Evolutionary conservation across 1,139 yeast species (phyloP).

Genomic region (Geotrichum bryndzae): DNA sequence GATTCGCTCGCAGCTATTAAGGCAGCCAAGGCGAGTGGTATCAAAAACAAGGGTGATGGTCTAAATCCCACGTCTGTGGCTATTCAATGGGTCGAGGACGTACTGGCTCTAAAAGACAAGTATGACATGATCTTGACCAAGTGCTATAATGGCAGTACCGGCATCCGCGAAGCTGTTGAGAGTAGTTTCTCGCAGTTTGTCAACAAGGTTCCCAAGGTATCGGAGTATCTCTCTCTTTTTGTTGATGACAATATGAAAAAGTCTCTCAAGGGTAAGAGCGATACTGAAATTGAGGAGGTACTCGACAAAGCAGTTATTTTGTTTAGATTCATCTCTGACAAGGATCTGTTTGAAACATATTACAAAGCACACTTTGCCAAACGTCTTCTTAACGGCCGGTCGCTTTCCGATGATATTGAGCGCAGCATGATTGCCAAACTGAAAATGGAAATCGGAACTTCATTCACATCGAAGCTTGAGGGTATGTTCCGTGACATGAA

Average conservation of each 20-base stretch:
- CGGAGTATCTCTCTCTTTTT: constrained; percentile 69
- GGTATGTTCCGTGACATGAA: constrained; percentile 84
- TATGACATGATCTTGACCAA: constrained; percentile 43
- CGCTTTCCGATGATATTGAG: constrained; percentile 58
- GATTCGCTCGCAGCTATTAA: constrained; percentile 19
- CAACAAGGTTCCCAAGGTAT: constrained; percentile 51
- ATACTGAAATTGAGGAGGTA: constrained; percentile 50
- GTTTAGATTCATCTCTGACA: constrained; percentile 68
- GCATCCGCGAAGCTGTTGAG: constrained; percentile 52
- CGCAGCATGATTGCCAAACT: constrained; percentile 62
- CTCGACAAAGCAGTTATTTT: constrained; percentile 54
- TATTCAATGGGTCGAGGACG: constrained; percentile 60
- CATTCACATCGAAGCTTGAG: constrained; percentile 73
- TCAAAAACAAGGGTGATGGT: constrained; percentile 35
- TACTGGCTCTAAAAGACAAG: constrained; percentile 50
- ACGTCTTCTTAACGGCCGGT: constrained; percentile 53
- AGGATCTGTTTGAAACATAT: constrained; percentile 79
- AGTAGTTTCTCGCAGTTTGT: constrained; percentile 53
- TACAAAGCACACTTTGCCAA: constrained; percentile 89
- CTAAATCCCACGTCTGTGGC: constrained; percentile 49
- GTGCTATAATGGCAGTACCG: constrained; percentile 46
- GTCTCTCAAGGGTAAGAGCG: constrained; percentile 46
- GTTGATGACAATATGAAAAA: constrained; percentile 69
- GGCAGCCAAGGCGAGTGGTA: constrained; percentile 21
- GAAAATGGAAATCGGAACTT: constrained; percentile 72